Base-by-base conservation (phyloP, 805 yeast species). In the Candida gorgasii region DNA sequence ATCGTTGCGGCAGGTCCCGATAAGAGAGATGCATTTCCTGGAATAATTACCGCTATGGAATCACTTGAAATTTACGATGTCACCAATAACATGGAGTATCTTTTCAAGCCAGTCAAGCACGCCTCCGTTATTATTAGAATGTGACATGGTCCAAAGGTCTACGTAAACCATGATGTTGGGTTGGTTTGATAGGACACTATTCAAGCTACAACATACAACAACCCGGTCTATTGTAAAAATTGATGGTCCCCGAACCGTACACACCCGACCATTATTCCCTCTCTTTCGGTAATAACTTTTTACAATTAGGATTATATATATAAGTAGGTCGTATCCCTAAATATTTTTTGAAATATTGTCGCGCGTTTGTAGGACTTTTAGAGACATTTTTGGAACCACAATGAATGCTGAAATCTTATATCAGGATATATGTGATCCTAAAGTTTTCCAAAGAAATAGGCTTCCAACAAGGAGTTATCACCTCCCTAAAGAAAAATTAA, bases 241-340 rank as follows among this genome's bases (percentile, higher is more conserved):
- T 42, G n/a, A 44, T 42, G 2, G 58, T 54, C 29, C 58, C 54
- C 34, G 67, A 65, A 6, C 48, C 14, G 63, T 58, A 12, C 61
- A 61, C 40, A 65, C n/a, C 58, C 1, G 67, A 61, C 37, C 61
- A 58, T 36, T 61, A 60, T 42, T 61, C 57, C 44, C 27, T 61
- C 14, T 52, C 47, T 12, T 42, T 55, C 15, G 65, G 65, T 12
- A 61, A 61, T 36, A 46, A 52, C 28, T 46, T 61, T 8, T 27
- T 61, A 9, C 62, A 59, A 17, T 40, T 61, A 42, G 57, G 57
- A 9, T 30, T 54, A 47, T 41, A 41, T 26, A 26, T 22, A 22
- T 22, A 22, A 22, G 24, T 6, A 22, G 9, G 24, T 22, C 24
- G 24, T 22, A 22, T 22, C 24, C 24, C 24, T 22, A 9, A 7